Percentiles rank a stretch among this genome's conserved stretches.
Conservation (phyloP, 306 rosid species). For the Fagus crenata region DNA sequence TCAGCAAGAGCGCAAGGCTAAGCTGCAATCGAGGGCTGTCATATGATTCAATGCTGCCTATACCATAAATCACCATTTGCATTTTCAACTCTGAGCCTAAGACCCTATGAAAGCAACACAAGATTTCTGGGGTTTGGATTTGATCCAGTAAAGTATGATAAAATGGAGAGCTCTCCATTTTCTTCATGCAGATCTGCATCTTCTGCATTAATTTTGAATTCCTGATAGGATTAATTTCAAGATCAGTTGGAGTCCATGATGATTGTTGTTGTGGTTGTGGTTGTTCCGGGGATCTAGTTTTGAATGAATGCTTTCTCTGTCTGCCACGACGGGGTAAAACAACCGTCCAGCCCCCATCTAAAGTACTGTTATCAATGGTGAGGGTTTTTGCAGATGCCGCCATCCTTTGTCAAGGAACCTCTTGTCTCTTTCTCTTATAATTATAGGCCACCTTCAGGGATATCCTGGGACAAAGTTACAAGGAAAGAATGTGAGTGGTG, state of each 20-base stretch:
- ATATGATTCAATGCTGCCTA: slow-evolving; percentile 77
- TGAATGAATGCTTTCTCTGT: slow-evolving; percentile 36
- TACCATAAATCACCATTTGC: slow-evolving; percentile 80
- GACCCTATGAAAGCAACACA: slow-evolving; percentile 38
- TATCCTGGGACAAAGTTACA: slow-evolving; percentile 6
- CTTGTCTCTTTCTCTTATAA: neutral
- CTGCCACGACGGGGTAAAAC: slow-evolving; percentile 65
- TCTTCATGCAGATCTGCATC: slow-evolving; percentile 46
- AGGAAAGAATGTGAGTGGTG: slow-evolving; percentile 4
- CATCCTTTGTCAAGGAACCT: slow-evolving; percentile 36
- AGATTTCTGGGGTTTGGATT: slow-evolving; percentile 41
- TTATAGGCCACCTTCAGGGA: neutral
- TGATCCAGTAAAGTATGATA: slow-evolving; percentile 51
- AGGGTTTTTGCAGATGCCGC: slow-evolving; percentile 55
- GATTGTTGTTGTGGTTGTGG: slow-evolving; percentile 36
- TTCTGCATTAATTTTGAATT: slow-evolving; percentile 58
- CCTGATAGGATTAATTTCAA: slow-evolving; percentile 38
- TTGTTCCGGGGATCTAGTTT: slow-evolving; percentile 32
- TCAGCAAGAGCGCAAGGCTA: slow-evolving; percentile 59
- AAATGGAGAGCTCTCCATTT: slow-evolving; percentile 56
- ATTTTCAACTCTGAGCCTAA: slow-evolving; percentile 50
- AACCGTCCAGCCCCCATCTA: slow-evolving; percentile 65
- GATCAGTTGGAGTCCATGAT: slow-evolving; percentile 65
- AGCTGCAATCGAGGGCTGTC: slow-evolving; percentile 71
- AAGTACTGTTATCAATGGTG: slow-evolving; percentile 15